Conservation (phyloP, 2,329 filamentous ascomycete species). For the Ophiostoma piceae region DNA sequence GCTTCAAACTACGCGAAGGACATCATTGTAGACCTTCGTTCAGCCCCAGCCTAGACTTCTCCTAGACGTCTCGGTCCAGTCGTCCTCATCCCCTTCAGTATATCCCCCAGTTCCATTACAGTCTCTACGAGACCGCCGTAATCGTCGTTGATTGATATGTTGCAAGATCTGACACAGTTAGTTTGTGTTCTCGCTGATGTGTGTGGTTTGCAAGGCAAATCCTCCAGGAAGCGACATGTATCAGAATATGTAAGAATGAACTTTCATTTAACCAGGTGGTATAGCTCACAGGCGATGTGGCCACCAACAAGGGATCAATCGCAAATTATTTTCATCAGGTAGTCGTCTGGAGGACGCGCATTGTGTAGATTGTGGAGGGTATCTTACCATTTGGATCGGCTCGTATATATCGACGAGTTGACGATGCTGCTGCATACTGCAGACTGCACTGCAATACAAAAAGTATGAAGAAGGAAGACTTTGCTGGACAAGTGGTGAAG, state of each 20-base stretch:
- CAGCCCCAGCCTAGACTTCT: not conserved
- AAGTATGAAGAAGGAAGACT: not conserved
- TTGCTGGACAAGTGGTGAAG: not conserved
- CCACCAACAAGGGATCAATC: conserved; percentile 75
- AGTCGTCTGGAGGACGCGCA: conserved; percentile 30
- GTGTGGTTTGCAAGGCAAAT: not conserved
- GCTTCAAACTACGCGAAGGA: not conserved
- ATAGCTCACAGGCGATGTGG: conserved; percentile 74
- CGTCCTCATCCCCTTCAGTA: no score
- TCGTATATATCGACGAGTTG: conserved; percentile 7
- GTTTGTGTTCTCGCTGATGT: not conserved
- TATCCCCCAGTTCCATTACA: not conserved
- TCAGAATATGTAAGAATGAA: conserved; percentile 92
- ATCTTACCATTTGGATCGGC: conserved; percentile 19
- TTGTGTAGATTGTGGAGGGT: not conserved
- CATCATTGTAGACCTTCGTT: no score
- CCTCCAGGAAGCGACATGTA: conserved; percentile 34
- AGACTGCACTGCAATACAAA: not conserved
- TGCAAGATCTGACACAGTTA: not conserved
- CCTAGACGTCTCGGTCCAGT: no score
- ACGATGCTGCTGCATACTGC: not conserved
- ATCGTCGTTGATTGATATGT: not conserved
- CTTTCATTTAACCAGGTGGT: conserved; percentile 70
- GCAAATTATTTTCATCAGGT: conserved; percentile 91
- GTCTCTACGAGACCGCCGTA: not conserved